Evolutionary conservation across 1,284 basidiomycete species (phyloP).

Genomic region (Gastroboletus turbinatus): DNA sequence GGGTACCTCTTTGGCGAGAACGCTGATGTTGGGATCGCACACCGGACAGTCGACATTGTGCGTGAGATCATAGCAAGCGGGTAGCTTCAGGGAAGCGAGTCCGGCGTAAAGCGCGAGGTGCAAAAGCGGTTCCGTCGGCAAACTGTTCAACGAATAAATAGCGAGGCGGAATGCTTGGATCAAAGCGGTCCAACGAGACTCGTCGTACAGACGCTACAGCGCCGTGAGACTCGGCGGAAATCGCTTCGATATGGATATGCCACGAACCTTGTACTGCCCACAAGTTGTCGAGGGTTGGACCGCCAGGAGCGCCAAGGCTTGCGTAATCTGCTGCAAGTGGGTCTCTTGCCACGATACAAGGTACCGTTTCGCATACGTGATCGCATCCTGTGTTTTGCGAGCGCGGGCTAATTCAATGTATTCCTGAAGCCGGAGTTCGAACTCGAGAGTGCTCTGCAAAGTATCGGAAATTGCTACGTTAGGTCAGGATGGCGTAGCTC

Average conservation of each 20-base stretch:
- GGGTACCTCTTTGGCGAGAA: conserved; percentile 84
- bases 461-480: conserved; percentile 16
- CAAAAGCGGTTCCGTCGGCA: conserved; percentile 84
- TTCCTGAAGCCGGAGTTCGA: conserved; percentile 93
- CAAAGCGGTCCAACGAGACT: conserved; percentile 72
- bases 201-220: conserved; percentile 77
- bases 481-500: conserved; percentile 8
- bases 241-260: background rate
- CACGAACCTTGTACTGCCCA: conserved; percentile 65
- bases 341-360: conserved; percentile 82
- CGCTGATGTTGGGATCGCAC: conserved; percentile 77
- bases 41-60: conserved; percentile 91
- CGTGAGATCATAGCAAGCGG: conserved; percentile 64
- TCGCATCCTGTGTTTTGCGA: conserved; percentile 73
- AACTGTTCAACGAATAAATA: conserved; percentile 81
- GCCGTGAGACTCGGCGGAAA: conserved; percentile 14
- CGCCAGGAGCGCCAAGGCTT: conserved; percentile 77
- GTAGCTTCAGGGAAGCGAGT: conserved; percentile 82
- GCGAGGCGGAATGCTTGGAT: conserved; percentile 79
- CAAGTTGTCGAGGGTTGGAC: conserved; percentile 66
- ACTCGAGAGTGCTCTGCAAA: conserved; percentile 87
- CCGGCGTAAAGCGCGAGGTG: conserved; percentile 88
- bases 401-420: conserved; percentile 88
- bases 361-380: conserved; percentile 82
- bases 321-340: conserved; percentile 73